A percentile compares a stretch with the other conserved stretches of the same genome.
These are phyloP conservation scores for Cytospora mali DNA, from an alignment of 2,329 filamentous ascomycete species.

Conservation along the genomic window DNA sequence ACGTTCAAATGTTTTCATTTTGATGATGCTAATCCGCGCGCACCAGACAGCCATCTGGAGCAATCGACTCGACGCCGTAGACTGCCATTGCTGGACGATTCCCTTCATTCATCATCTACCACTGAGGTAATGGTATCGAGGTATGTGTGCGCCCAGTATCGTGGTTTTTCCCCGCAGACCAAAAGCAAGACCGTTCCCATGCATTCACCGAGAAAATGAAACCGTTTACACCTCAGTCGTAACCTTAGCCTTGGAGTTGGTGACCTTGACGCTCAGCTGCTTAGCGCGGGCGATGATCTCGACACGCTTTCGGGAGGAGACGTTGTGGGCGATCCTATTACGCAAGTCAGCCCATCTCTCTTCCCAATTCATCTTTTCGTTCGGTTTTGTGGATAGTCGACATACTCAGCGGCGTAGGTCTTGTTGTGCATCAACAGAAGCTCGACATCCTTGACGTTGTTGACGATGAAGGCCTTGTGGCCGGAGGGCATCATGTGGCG, in stretches of 20 bases:
- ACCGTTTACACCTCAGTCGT: slow-evolving; percentile 80
- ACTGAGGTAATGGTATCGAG: slow-evolving; percentile 22
- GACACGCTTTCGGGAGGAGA: slow-evolving; percentile 98
- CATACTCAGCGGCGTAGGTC: slow-evolving; percentile 98
- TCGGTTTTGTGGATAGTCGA: slow-evolving; percentile 33
- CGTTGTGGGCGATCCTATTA: slow-evolving; percentile 89
- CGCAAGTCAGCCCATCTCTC: slow-evolving; percentile 22
- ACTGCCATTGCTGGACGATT: slow-evolving; percentile 22
- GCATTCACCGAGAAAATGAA: slow-evolving; percentile 30
- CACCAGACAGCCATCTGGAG: slow-evolving; percentile 29
- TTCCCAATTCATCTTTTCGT: neutral
- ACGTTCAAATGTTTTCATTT: slow-evolving; percentile 28
- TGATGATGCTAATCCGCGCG: slow-evolving; percentile 29
- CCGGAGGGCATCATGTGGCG: slow-evolving; percentile 98
- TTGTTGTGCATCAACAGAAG: slow-evolving; percentile 99
- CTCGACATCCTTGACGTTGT: slow-evolving; percentile 94
- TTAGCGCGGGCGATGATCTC: slow-evolving; percentile 97
- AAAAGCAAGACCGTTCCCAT: slow-evolving; percentile 33
- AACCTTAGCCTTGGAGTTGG: slow-evolving; percentile 98
- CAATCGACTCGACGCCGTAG: slow-evolving; percentile 27
- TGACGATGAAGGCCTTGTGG: slow-evolving; percentile 99
- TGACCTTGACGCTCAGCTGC: slow-evolving; percentile 99
- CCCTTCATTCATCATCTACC: slow-evolving; percentile 28
- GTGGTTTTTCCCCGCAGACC: slow-evolving; percentile 30
- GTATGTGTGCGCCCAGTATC: slow-evolving; percentile 26